Evolutionary conservation across 345 rosid genomes (phyloP).

Genomic region (Ceriops zippeliana): DNA sequence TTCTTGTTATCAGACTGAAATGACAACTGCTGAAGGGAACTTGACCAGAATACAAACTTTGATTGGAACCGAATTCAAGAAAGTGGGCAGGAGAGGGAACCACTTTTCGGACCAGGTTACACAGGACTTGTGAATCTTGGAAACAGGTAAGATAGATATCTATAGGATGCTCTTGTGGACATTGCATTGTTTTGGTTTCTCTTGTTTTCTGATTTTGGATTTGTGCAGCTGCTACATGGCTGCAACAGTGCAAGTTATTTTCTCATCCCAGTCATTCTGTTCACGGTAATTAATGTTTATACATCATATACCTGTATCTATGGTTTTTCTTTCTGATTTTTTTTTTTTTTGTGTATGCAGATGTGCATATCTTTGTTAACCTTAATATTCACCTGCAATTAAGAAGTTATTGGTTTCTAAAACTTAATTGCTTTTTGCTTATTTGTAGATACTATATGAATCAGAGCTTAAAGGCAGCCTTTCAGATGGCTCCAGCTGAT

Average conservation of each 20-base stretch:
- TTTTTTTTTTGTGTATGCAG: neutral
- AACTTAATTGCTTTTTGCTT: slow-evolving; percentile 15
- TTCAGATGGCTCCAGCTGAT: slow-evolving; percentile 89
- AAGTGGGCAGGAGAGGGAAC: slow-evolving; percentile 86
- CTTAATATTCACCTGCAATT: neutral
- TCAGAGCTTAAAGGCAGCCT: slow-evolving; percentile 72
- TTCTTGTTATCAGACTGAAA: slow-evolving; percentile 69
- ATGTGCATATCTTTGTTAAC: neutral
- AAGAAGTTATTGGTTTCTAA: slow-evolving; percentile 11
- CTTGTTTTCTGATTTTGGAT: slow-evolving; percentile 24
- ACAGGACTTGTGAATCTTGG: slow-evolving; percentile 98
- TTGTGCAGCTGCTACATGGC: slow-evolving; percentile 94
- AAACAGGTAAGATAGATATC: slow-evolving; percentile 59
- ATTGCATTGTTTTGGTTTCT: slow-evolving; percentile 11
- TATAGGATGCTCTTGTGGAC: slow-evolving; percentile 6
- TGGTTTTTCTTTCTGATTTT: neutral
- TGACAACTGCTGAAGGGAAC: slow-evolving; percentile 99
- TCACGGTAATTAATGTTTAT: slow-evolving; percentile 44
- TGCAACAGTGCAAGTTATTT: slow-evolving; percentile 92
- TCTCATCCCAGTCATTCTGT: slow-evolving; percentile 69
- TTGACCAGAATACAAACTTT: slow-evolving; percentile 93
- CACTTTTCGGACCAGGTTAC: slow-evolving; percentile 88
- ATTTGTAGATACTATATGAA: slow-evolving; percentile 57
- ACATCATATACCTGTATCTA: neutral
- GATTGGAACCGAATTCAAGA: slow-evolving; percentile 99